These are phyloP conservation scores for Postia placenta DNA, from an alignment of 768 basidiomycete species.

Conservation along the genomic window DNA sequence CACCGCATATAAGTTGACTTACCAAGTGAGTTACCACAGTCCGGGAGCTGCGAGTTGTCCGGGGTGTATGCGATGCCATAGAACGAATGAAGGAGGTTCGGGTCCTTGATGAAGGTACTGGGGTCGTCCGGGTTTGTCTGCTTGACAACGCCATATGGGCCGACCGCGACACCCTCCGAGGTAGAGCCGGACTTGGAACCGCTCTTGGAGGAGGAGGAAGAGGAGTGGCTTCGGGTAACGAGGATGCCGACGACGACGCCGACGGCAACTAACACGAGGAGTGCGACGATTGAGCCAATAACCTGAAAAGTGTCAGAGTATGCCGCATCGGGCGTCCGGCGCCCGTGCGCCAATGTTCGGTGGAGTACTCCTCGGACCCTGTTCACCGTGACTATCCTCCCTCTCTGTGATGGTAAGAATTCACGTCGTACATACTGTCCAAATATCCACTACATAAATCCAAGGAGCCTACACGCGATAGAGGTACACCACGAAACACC, in stretches of 20 bases:
- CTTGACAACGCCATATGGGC: constrained; percentile 18
- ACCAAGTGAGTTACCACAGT: constrained; percentile 52
- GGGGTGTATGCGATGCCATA: constrained; percentile 90
- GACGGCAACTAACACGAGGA: constrained; percentile 47
- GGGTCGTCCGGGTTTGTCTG: constrained; percentile 60
- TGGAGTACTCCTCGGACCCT: too few species aligned
- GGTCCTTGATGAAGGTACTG: constrained; percentile 67
- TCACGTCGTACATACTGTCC: too few species aligned
- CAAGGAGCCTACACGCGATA: too few species aligned
- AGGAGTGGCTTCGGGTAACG: constrained; percentile 48
- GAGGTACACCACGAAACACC: not conserved
- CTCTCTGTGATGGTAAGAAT: too few species aligned
- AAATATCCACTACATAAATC: too few species aligned
- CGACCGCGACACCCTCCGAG: constrained; percentile 11
- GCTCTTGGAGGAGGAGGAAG: constrained; percentile 19
- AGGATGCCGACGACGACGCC: constrained; percentile 62
- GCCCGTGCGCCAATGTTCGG: too few species aligned
- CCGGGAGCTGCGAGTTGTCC: constrained; percentile 59
- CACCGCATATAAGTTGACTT: too few species aligned
- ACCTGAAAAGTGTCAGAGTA: constrained; percentile 33
- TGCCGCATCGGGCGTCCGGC: not conserved
- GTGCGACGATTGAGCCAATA: constrained; percentile 38
- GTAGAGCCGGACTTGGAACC: constrained; percentile 21
- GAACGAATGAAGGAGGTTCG: constrained; percentile 65
- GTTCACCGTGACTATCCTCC: too few species aligned